Evolutionary conservation across 2,329 filamentous ascomycete genomes (phyloP).

Genomic region (Xylariales sp.): DNA sequence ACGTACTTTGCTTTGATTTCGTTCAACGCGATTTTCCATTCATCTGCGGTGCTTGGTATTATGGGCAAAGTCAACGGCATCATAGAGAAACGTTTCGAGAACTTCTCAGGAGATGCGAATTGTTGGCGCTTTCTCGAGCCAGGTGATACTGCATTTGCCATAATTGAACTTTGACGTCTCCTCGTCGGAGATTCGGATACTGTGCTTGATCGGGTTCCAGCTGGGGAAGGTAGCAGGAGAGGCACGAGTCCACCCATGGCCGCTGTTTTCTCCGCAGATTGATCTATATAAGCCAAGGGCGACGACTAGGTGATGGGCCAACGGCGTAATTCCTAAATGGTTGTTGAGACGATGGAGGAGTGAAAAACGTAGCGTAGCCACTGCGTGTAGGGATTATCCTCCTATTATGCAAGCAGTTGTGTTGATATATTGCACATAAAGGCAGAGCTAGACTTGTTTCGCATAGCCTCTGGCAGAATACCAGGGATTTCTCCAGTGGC

Average conservation of each 20-base stretch:
- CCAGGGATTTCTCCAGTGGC: too few relatives aligned
- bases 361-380: too few relatives aligned
- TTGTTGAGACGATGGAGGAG: too few relatives aligned
- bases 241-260: slow-evolving; percentile 22
- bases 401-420: too few relatives aligned
- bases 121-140: slow-evolving; percentile 18
- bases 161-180: slow-evolving; percentile 11
- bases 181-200: slow-evolving; percentile 8
- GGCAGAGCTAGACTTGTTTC: too few relatives aligned
- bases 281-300: too few relatives aligned
- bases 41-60: slow-evolving; percentile 38
- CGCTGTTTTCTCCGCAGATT: too few relatives aligned
- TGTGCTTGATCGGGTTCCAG: slow-evolving; percentile 8
- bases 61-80: slow-evolving; percentile 18
- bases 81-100: slow-evolving; percentile 16
- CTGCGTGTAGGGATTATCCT: too few relatives aligned
- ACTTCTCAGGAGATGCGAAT: slow-evolving; percentile 19
- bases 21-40: slow-evolving; percentile 47
- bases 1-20: slow-evolving; percentile 52
- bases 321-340: too few relatives aligned
- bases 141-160: slow-evolving; percentile 5
- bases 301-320: too few relatives aligned
- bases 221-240: slow-evolving; percentile 16
- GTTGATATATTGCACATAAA: too few relatives aligned
- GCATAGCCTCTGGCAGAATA: too few relatives aligned